Conservation (phyloP, 2,329 filamentous ascomycete genomes). For the Stagonosporopsis cucurbitacearum region DNA sequence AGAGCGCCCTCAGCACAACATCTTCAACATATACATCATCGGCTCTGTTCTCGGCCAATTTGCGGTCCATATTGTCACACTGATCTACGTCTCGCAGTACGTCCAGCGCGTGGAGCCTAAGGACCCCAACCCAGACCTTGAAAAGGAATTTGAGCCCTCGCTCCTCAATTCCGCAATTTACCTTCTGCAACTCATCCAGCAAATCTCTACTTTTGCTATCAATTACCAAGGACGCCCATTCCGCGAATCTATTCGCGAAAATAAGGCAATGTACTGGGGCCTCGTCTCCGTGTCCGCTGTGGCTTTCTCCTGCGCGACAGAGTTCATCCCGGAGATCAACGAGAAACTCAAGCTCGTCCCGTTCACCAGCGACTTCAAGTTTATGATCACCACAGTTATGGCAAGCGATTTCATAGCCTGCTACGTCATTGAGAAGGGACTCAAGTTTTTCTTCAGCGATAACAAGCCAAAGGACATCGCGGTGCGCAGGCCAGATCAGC, state of each 20-base stretch:
- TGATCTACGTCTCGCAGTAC: slow-evolving; percentile 91
- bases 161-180: slow-evolving; percentile 97
- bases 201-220: slow-evolving; percentile 98
- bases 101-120: slow-evolving; percentile 83
- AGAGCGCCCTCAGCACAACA: slow-evolving; percentile 96
- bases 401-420: slow-evolving; percentile 84
- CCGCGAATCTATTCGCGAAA: slow-evolving; percentile 93
- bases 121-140: slow-evolving; percentile 76
- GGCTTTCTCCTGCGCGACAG: slow-evolving; percentile 92
- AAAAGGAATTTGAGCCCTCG: slow-evolving; percentile 92
- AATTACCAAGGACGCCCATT: slow-evolving; percentile 99
- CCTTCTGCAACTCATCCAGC: slow-evolving; percentile 95
- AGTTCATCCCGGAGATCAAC: slow-evolving; percentile 95
- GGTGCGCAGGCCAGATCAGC: slow-evolving; percentile 81
- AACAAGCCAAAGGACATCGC: slow-evolving; percentile 95
- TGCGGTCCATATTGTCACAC: slow-evolving; percentile 88
- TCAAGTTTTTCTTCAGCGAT: slow-evolving; percentile 89
- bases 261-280: slow-evolving; percentile 97
- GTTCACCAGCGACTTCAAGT: slow-evolving; percentile 87
- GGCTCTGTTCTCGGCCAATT: slow-evolving; percentile 97
- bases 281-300: slow-evolving; percentile 88
- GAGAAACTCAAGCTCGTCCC: slow-evolving; percentile 90
- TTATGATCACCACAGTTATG: slow-evolving; percentile 84
- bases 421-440: slow-evolving; percentile 82
- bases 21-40: slow-evolving; percentile 99